Conservation (phyloP, 176 grass and related monocot genomes). For the Triticum turgidum region DNA sequence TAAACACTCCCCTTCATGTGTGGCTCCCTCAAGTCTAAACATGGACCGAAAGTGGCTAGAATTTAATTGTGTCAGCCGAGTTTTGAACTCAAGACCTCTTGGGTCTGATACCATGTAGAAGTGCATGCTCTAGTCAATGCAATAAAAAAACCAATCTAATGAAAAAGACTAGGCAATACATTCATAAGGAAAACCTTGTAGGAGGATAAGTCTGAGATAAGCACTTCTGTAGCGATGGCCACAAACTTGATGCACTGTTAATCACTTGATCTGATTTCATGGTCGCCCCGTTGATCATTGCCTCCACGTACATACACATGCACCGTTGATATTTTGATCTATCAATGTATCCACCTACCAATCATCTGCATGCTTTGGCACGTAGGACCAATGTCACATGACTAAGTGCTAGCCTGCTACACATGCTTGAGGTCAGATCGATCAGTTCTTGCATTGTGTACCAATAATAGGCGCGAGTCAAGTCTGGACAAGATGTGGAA, state of each 20-base stretch:
- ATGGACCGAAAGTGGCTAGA: too few species aligned
- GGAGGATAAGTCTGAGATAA: neutral
- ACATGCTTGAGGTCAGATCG: neutral
- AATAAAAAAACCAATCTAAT: too few species aligned
- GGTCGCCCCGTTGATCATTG: neutral
- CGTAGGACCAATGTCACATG: neutral
- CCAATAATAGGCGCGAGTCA: neutral
- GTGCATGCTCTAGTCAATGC: too few species aligned
- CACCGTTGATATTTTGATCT: neutral
- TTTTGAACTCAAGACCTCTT: too few species aligned
- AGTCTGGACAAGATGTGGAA: neutral
- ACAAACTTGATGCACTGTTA: neutral
- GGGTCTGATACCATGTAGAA: too few species aligned
- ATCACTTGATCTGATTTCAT: neutral
- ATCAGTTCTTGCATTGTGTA: neutral
- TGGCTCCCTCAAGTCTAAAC: too few species aligned
- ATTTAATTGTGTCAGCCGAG: too few species aligned
- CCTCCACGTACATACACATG: neutral
- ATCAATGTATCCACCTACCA: neutral
- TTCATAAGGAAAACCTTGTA: neutral
- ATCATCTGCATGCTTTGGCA: neutral
- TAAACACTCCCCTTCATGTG: too few species aligned
- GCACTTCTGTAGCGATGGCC: neutral
- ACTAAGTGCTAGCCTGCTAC: neutral
- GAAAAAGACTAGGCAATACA: too few species aligned